These are phyloP conservation scores for Limtongia smithiae DNA, from an alignment of 805 yeast genomes.

Conservation along the genomic window DNA sequence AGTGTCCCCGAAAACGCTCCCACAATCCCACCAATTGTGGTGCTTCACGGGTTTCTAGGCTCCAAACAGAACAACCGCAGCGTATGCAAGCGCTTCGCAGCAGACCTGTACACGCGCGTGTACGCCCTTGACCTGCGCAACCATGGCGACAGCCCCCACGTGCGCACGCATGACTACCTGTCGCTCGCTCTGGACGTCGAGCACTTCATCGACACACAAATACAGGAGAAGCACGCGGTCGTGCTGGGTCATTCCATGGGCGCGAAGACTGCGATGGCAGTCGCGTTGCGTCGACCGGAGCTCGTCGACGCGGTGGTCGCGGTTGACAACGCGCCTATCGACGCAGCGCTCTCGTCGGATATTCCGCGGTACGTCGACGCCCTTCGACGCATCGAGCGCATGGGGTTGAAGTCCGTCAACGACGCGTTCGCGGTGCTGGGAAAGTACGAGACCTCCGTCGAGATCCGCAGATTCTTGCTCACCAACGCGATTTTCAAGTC, in stretches of 20 bases:
- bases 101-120: constrained; percentile 37
- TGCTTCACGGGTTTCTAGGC: constrained; percentile 89
- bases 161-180: constrained; percentile 67
- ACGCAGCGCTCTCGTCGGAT: constrained; percentile 51
- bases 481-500: constrained; percentile 58
- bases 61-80: constrained; percentile 74
- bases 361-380: constrained; percentile 68
- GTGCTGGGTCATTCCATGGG: constrained; percentile 57
- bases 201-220: constrained; percentile 52
- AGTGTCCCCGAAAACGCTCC: constrained; percentile 15
- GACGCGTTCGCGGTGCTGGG: constrained; percentile 66
- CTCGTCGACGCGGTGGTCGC: constrained; percentile 60
- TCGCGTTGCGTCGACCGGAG: constrained; percentile 63
- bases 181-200: constrained; percentile 85
- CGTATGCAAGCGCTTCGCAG: constrained; percentile 55
- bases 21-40: constrained; percentile 54
- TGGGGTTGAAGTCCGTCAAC: constrained; percentile 47
- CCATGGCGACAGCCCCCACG: constrained; percentile 89
- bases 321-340: constrained; percentile 89
- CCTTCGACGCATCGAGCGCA: constrained; percentile 54
- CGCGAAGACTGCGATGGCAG: constrained; percentile 89
- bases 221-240: constrained; percentile 34
- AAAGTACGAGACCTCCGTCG: constrained; percentile 51
- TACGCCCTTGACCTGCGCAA: constrained; percentile 67
- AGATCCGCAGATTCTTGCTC: constrained; percentile 71